Base-by-base conservation (phyloP, 176 grass and related monocot genomes). In the bread wheat (Triticum aestivum) region DNA sequence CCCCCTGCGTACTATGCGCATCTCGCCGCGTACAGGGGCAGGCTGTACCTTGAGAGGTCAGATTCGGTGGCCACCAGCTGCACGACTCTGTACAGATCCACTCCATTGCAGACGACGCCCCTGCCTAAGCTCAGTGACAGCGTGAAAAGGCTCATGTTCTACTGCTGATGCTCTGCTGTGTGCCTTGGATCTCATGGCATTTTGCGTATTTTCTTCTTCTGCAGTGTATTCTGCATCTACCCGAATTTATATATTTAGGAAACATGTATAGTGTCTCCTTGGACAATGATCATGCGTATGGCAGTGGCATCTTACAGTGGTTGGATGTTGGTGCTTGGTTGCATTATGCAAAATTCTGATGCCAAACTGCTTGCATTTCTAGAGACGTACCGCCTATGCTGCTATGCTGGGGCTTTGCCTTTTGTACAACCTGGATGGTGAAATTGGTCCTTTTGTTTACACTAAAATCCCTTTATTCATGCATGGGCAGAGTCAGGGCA, bases 81-180 rank as follows among this genome's bases (percentile, higher is more conserved):
- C 74, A 78, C 89, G 7, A 90, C 89, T 9, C 65, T 91, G 45
- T 90, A 88, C 35, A 89, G 95, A 74, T 51, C 87, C 2, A 82
- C 71, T 21, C 87, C 91, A 70, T 65, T 93, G 69, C 91, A 91
- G 67, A 98, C 91, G 11, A 83, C 69, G 3, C 93, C 95, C 0
- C 76, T 98, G 71, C 95, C 95, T 56, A 93, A 98, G 91, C 85
- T 98, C 75, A 82, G 85, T 75, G 95, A 98, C 67, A 95, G 74
- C 15, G 85, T 98, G 26, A 94, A 93, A 85, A 91, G 92, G 65
- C 93, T 98, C 49, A 98, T 98, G 95, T 98, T 98, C 85, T 98
- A 98, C 87, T 98, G 95, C 82, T 98, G 72, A 95, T 51, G 15
- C 83, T 27, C 6, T 39, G 41, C 11, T 47, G 11, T 42, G 41